These are phyloP conservation scores for Mucor sp. DNA, from an alignment of 371 early-diverging fungal species.

Conservation along the genomic window DNA sequence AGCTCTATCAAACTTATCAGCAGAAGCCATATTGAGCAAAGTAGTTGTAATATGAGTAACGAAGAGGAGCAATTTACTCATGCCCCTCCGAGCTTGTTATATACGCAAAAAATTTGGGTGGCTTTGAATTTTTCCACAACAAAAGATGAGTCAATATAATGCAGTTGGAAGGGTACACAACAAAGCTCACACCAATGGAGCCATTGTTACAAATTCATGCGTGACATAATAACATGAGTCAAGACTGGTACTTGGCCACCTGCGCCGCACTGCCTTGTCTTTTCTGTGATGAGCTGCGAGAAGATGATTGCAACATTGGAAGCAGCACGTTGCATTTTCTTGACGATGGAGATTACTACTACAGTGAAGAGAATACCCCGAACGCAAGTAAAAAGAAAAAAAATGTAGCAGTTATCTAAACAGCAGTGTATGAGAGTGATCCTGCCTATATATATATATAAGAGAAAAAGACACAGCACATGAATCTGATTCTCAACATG, in stretches of 20 bases:
- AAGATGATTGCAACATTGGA: background rate
- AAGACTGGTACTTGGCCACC: background rate
- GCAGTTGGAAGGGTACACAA: background rate
- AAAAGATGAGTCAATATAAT: background rate
- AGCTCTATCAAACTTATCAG: conserved; percentile 58
- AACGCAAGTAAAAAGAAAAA: too few species aligned
- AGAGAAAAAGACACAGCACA: too few species aligned
- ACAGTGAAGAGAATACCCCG: too few species aligned
- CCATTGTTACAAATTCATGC: background rate
- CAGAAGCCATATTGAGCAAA: conserved; percentile 16
- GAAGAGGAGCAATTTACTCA: background rate
- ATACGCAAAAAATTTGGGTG: conserved; percentile 14
- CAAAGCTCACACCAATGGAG: background rate
- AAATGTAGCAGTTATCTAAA: too few species aligned
- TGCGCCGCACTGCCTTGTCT: too few species aligned
- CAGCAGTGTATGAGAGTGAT: too few species aligned
- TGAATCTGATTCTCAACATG: too few species aligned
- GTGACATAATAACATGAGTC: background rate
- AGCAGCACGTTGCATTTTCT: too few species aligned
- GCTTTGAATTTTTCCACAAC: conserved; percentile 16
- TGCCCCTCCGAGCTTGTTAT: background rate
- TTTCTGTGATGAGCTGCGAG: background rate
- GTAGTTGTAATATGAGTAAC: background rate
- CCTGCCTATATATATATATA: too few species aligned
- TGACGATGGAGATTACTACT: too few species aligned